Conservation (phyloP, 306 rosid species). For the Albizia julibrissin region DNA sequence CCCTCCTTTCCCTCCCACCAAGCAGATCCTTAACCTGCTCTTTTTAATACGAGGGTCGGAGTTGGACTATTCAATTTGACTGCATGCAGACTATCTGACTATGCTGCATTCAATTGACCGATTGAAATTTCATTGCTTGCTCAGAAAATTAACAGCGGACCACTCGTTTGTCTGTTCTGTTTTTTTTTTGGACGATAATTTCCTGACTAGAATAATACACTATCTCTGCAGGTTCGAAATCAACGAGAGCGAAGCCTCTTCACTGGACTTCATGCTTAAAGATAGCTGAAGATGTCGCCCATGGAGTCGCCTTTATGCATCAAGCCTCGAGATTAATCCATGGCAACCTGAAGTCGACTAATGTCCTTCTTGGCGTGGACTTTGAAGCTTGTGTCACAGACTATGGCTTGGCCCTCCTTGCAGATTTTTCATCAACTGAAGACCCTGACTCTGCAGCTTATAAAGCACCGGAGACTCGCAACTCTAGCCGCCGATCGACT, state of each 20-base stretch:
- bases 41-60: slow-evolving; percentile 6
- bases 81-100: background rate
- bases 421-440: slow-evolving; percentile 52
- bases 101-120: background rate
- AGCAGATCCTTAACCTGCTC: too few species aligned
- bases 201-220: slow-evolving; percentile 29
- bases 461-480: slow-evolving; percentile 78
- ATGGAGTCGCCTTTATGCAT: slow-evolving; percentile 84
- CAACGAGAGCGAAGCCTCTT: slow-evolving; percentile 86
- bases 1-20: too few species aligned
- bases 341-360: slow-evolving; percentile 82
- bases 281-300: slow-evolving; percentile 94
- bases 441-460: slow-evolving; percentile 68
- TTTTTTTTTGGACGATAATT: background rate
- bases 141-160: background rate
- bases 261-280: slow-evolving; percentile 99
- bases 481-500: slow-evolving; percentile 55
- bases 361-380: slow-evolving; percentile 85
- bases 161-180: background rate
- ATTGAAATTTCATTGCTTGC: background rate
- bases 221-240: slow-evolving; percentile 66
- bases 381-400: slow-evolving; percentile 93
- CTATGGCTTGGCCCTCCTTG: slow-evolving; percentile 66
- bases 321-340: slow-evolving; percentile 72
- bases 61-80: slow-evolving; percentile 28